Percentiles rank a stretch among this genome's conserved stretches.
Conservation (phyloP, 805 yeast genomes). For the Candida xiaguanensis region DNA sequence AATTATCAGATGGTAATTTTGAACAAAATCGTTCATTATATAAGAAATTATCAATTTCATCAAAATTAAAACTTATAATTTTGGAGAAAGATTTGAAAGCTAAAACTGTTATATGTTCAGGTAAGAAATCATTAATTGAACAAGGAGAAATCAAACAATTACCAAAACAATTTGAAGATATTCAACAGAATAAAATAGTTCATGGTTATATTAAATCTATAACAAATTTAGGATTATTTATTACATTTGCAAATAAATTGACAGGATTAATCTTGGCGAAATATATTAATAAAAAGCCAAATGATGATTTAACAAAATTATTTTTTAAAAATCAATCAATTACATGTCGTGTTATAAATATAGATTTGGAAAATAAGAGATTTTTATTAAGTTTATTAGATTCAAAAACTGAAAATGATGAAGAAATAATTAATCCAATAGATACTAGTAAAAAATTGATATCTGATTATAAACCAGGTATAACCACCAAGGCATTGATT, state of each 20-base stretch:
- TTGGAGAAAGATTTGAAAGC: conserved; percentile 63
- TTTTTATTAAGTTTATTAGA: conserved; percentile 58
- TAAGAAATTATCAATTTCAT: conserved; percentile 64
- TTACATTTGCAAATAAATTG: conserved; percentile 73
- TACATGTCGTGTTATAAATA: conserved; percentile 58
- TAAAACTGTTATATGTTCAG: conserved; percentile 58
- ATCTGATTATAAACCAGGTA: conserved; percentile 59
- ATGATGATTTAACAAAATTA: conserved; percentile 43
- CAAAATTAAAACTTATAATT: conserved; percentile 55
- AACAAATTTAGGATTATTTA: conserved; percentile 78
- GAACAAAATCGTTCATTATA: conserved; percentile 66
- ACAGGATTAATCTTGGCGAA: conserved; percentile 81
- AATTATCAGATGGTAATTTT: conserved; percentile 69
- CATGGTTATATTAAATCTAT: conserved; percentile 77
- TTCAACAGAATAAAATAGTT: conserved; percentile 41
- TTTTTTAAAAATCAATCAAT: conserved; percentile 71
- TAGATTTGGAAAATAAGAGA: conserved; percentile 67
- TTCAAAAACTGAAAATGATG: conserved; percentile 18
- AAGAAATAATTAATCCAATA: conserved; percentile 51
- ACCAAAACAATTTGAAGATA: conserved; percentile 60
- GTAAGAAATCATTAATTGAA: conserved; percentile 62
- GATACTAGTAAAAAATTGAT: conserved; percentile 48
- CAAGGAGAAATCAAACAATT: conserved; percentile 53
- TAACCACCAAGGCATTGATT: conserved; percentile 54
- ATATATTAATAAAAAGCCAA: conserved; percentile 37